phyloP scores from a whole-genome alignment of 306 rosid genomes.

The Sicyos edulis region DNA sequence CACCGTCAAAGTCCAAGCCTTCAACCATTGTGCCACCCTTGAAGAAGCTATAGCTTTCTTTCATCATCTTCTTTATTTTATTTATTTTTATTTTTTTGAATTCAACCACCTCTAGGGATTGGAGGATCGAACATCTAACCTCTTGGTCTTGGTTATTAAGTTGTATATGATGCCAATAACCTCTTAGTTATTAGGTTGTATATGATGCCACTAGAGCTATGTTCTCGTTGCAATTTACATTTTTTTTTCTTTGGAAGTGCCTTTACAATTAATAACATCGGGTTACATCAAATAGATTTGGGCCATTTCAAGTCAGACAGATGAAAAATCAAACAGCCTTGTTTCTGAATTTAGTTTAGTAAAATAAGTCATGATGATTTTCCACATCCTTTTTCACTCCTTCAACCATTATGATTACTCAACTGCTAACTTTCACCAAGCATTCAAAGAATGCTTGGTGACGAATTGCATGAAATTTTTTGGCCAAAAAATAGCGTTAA shows the following conservation, averaged over 20 bases:
- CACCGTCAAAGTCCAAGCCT: no score
- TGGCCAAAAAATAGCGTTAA: not conserved
- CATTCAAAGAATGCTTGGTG: not conserved
- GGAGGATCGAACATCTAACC: no score
- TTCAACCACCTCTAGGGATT: no score
- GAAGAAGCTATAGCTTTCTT: no score
- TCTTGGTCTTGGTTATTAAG: no score
- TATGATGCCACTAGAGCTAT: no score
- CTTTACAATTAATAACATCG: not conserved
- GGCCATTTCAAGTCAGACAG: not conserved
- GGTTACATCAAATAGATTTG: not conserved
- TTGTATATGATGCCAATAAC: no score
- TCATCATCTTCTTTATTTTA: not conserved
- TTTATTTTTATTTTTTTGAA: not conserved
- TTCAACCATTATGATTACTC: slow-evolving; percentile 11
- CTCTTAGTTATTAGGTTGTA: no score
- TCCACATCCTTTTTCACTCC: slow-evolving; percentile 1
- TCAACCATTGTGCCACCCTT: no score
- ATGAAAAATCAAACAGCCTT: not conserved
- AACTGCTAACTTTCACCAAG: not conserved
- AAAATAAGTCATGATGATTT: not conserved
- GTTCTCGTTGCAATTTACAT: not conserved
- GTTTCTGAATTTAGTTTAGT: slow-evolving; percentile 1
- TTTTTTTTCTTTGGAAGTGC: not conserved
- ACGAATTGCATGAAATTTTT: not conserved